Conservation (phyloP, 495 filamentous ascomycete genomes). For the Darksidea phi region DNA sequence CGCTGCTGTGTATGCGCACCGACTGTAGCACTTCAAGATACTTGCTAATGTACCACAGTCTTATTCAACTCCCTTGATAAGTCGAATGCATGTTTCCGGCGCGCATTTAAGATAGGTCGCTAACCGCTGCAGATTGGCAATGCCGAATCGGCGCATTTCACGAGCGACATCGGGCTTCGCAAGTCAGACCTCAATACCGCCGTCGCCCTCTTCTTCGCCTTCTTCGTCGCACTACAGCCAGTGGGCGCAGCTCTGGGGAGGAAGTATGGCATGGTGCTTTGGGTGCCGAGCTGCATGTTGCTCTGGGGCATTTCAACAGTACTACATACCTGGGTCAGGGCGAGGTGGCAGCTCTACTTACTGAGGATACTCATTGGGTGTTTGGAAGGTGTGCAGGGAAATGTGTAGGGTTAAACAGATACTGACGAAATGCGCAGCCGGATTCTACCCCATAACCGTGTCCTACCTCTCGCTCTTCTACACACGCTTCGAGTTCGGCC, state of each 20-base stretch:
- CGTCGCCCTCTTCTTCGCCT: slow-evolving; percentile 56
- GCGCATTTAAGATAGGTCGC: background rate
- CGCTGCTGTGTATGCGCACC: slow-evolving; percentile 42
- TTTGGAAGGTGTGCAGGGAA: slow-evolving; percentile 39
- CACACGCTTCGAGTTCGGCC: slow-evolving; percentile 55
- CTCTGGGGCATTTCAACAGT: slow-evolving; percentile 56
- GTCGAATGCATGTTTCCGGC: slow-evolving; percentile 39
- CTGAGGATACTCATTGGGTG: slow-evolving; percentile 48
- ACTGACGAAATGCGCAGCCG: slow-evolving; percentile 38
- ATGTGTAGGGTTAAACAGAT: background rate
- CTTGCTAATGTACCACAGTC: slow-evolving; percentile 19
- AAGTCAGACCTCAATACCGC: slow-evolving; percentile 55
- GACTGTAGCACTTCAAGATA: too few species aligned
- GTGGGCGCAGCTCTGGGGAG: slow-evolving; percentile 56
- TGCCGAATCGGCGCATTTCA: slow-evolving; percentile 54
- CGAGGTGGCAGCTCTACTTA: slow-evolving; percentile 44
- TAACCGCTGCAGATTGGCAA: slow-evolving; percentile 46
- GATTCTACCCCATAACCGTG: slow-evolving; percentile 56
- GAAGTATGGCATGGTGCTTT: slow-evolving; percentile 51
- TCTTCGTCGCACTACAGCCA: slow-evolving; percentile 58
- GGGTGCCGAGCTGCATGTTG: slow-evolving; percentile 58
- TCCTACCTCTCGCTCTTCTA: slow-evolving; percentile 58
- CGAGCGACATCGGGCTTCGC: slow-evolving; percentile 47
- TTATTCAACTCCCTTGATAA: slow-evolving; percentile 56
- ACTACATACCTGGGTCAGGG: slow-evolving; percentile 45